Evolutionary conservation across 176 grass and related monocot species (phyloP), one percentile per base, ranked within the genome.

Genomic region (Alloteropsis semialata): DNA sequence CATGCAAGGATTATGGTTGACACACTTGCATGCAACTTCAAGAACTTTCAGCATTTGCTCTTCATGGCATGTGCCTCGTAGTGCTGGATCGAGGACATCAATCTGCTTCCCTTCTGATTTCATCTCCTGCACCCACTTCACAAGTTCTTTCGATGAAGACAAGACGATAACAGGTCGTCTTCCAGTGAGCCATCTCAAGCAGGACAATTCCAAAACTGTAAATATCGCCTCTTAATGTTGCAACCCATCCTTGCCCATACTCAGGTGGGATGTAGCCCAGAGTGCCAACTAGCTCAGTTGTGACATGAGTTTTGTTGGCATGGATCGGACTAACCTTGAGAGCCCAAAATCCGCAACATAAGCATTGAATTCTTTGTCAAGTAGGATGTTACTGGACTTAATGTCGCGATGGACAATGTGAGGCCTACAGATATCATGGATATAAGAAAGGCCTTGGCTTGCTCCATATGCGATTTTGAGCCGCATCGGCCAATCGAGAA

Each of bases 191-290:
- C 4, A 97, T 60, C 57, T 97, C 94, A 19, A 97, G 88, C 10
- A 97, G 80, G 37, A 97, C 94, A 46, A 97, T 81, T 27, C 94
- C 94, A 3, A 97, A 97, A 81, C 94, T 97, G 46, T 97, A 97
- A 1, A 97, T 69, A 68, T 97, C 91, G 22, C 94, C 94, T 82
- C 84, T 91, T 18, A 90, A 41, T 0, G 91, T 97, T 14, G 94
- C 94, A 33, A 94, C 71, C 69, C 87, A 97, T 34, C 76, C 82
- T 65, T 94, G 91, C 28, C 78, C 84, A 66, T 97, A 97, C 62
- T 94, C 91, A 0, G 94, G 94, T 5, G 94, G 94, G 34, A 97
- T 97, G 75, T 97, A 97, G 10, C 94, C 94, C 5, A 85, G 69
- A 56, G 91, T 93, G 5, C 94, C 94, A 0, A 93, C 88, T 12